These are phyloP conservation scores for Pseudopithomyces maydicus DNA, from an alignment of 2,329 filamentous ascomycete genomes.

Conservation along the genomic window DNA sequence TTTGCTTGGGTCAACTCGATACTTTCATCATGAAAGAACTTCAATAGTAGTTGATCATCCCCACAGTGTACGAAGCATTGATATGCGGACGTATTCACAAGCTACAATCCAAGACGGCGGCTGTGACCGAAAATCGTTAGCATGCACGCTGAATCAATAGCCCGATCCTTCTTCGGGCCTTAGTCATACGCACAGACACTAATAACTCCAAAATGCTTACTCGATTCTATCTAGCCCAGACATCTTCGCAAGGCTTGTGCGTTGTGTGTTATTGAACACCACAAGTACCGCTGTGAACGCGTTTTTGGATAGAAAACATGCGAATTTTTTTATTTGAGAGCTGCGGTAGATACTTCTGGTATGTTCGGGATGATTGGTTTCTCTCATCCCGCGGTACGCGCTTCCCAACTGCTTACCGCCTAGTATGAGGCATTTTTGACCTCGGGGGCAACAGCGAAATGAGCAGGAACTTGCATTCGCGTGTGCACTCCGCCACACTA, in stretches of 20 bases:
- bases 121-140: too few relatives aligned
- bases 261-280: background rate
- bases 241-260: constrained; percentile 3
- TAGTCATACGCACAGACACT: background rate
- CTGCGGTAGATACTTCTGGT: background rate
- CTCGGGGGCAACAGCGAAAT: background rate
- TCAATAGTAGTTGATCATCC: too few relatives aligned
- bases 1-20: too few relatives aligned
- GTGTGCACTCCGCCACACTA: background rate
- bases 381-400: background rate
- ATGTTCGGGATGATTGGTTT: background rate
- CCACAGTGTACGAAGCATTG: too few relatives aligned
- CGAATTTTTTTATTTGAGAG: background rate
- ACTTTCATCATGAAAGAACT: too few relatives aligned
- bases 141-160: too few relatives aligned
- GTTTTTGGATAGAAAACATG: background rate
- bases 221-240: background rate
- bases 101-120: too few relatives aligned
- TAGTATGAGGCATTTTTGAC: constrained; percentile 1
- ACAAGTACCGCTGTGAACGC: background rate
- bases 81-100: too few relatives aligned
- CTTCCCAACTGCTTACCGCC: background rate
- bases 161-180: too few relatives aligned
- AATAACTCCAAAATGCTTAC: background rate
- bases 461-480: constrained; percentile 1